These are phyloP conservation scores for Rosa hybrid DNA, from an alignment of 331 rosid genomes.

Conservation along the genomic window DNA sequence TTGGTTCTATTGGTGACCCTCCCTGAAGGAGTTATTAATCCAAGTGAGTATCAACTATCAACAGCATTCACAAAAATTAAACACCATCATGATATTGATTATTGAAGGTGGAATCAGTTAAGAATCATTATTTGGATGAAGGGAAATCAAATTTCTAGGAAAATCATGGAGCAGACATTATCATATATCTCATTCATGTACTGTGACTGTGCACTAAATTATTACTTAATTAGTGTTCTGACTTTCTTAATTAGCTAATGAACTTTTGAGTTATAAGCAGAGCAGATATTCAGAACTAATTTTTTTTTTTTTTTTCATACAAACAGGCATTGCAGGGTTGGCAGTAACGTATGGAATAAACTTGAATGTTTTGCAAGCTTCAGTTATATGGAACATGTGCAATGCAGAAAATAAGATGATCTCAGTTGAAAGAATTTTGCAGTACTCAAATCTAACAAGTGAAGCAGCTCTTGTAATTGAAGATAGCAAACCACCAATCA, in stretches of 20 bases:
- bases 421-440: conserved; percentile 91
- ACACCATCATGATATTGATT: not conserved
- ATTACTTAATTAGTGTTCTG: not conserved
- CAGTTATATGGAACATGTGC: conserved; percentile 88
- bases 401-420: conserved; percentile 94
- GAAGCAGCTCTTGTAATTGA: conserved; percentile 82
- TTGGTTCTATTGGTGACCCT: conserved; percentile 76
- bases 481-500: conserved; percentile 63
- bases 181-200: not conserved
- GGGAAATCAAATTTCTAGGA: not conserved
- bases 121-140: not conserved
- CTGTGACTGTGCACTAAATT: not conserved
- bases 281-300: conserved; percentile 5
- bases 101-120: not conserved
- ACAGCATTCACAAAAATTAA: not conserved
- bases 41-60: conserved; percentile 60
- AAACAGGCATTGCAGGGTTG: conserved; percentile 89
- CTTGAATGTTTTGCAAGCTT: conserved; percentile 79
- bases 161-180: not conserved
- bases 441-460: conserved; percentile 67
- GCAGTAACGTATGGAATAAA: conserved; percentile 97
- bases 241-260: not conserved
- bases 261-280: not conserved
- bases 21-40: conserved; percentile 86
- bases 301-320: conserved; percentile 8